Conservation (phyloP, 805 yeast genomes). For the Vanderwaltozyma yarrowii region DNA sequence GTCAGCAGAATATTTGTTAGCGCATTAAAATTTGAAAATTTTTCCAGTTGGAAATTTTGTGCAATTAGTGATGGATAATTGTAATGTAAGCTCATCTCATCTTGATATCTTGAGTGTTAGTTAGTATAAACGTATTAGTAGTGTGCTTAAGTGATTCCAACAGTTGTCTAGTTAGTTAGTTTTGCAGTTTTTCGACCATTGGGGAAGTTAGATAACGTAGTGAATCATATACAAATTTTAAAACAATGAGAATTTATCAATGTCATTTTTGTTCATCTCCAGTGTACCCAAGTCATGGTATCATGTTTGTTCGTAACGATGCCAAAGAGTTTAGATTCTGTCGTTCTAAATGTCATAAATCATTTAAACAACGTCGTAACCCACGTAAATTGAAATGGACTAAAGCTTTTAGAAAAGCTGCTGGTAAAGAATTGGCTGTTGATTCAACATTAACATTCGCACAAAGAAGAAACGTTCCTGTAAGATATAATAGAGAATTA, state of each 20-base stretch:
- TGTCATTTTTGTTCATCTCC: slow-evolving; percentile 98
- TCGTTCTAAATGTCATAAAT: slow-evolving; percentile 95
- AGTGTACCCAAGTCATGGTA: slow-evolving; percentile 89
- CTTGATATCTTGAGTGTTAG: too few relatives aligned
- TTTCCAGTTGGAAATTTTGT: too few relatives aligned
- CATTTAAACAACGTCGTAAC: slow-evolving; percentile 95
- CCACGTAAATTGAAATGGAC: slow-evolving; percentile 98
- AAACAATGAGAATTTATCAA: slow-evolving; percentile 69
- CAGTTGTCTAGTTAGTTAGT: not conserved
- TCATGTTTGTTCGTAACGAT: slow-evolving; percentile 95
- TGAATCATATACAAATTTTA: not conserved
- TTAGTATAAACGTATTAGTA: too few relatives aligned
- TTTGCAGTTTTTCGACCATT: not conserved
- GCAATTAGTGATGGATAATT: too few relatives aligned
- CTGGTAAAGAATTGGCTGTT: slow-evolving; percentile 96
- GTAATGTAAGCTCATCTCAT: too few relatives aligned
- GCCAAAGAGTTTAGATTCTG: slow-evolving; percentile 97
- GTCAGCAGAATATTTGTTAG: too few relatives aligned
- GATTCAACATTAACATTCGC: slow-evolving; percentile 95
- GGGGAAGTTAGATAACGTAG: not conserved
- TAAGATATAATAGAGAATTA: slow-evolving; percentile 91
- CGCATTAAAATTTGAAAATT: too few relatives aligned
- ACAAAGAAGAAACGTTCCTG: slow-evolving; percentile 96
- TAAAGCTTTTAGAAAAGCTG: slow-evolving; percentile 97
- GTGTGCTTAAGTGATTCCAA: too few relatives aligned